Evolutionary conservation across 352 stramenopile species (phyloP).

Genomic region (Phytophthora ramorum): DNA sequence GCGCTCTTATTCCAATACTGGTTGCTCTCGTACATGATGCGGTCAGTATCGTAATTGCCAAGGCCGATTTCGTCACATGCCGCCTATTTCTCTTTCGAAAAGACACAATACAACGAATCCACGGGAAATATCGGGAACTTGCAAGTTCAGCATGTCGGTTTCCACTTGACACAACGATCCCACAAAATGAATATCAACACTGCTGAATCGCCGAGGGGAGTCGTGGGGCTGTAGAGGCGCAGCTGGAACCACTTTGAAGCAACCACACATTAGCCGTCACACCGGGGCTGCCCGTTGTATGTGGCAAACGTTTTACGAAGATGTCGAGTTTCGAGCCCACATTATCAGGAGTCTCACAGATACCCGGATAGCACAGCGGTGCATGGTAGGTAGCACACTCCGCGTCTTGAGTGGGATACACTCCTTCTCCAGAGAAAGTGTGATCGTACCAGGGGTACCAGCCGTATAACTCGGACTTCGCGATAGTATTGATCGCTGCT

Average conservation of each 20-base stretch:
- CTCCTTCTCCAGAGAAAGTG: neutral
- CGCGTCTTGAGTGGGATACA: neutral
- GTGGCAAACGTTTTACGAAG: slow-evolving; percentile 9
- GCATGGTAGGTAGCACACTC: slow-evolving; percentile 2
- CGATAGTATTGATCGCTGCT: neutral
- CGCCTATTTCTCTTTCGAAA: slow-evolving; percentile 39
- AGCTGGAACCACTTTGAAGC: slow-evolving; percentile 41
- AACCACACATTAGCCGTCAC: slow-evolving; percentile 38
- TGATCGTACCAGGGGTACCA: neutral
- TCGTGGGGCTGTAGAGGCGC: slow-evolving; percentile 19
- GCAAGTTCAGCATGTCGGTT: slow-evolving; percentile 40
- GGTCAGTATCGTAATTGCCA: neutral
- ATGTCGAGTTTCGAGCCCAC: slow-evolving; percentile 1
- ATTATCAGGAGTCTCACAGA: neutral
- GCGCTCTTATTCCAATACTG: slow-evolving; percentile 51
- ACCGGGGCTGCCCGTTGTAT: neutral
- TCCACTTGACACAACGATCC: slow-evolving; percentile 31
- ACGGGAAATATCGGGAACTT: slow-evolving; percentile 12
- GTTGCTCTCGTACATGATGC: slow-evolving; percentile 41
- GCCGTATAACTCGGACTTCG: neutral
- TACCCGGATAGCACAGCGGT: slow-evolving; percentile 37
- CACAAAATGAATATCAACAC: no score
- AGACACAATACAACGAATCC: slow-evolving; percentile 52
- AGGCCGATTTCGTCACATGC: slow-evolving; percentile 1
- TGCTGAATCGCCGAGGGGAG: no score